Conservation (phyloP, 352 stramenopile species). For the Discostella stelligera region DNA sequence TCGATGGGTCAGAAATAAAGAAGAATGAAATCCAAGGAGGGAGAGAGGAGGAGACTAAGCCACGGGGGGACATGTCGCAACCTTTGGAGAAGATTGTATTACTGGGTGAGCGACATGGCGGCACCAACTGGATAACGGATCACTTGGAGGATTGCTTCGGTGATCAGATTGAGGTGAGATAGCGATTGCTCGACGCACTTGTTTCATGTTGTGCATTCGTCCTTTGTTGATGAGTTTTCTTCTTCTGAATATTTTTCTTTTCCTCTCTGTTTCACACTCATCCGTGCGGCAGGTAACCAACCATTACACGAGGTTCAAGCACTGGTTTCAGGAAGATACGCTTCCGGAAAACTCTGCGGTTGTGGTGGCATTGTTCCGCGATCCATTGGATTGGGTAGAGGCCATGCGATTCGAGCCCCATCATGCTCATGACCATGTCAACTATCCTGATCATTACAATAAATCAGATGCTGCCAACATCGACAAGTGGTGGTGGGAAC, state of each 20-base stretch:
- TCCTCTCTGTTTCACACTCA: neutral
- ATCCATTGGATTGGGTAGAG: slow-evolving; percentile 54
- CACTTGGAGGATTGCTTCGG: slow-evolving; percentile 39
- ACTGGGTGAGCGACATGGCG: slow-evolving; percentile 36
- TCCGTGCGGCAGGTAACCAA: slow-evolving; percentile 1
- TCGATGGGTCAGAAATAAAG: neutral
- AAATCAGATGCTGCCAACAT: neutral
- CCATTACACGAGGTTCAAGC: slow-evolving; percentile 27
- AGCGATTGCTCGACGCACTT: neutral
- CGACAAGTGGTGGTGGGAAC: neutral
- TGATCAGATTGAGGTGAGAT: slow-evolving; percentile 1
- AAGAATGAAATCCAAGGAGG: neutral
- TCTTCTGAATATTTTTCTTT: neutral
- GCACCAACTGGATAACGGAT: slow-evolving; percentile 47
- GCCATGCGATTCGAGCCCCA: slow-evolving; percentile 38
- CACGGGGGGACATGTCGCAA: neutral
- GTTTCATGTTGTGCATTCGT: neutral
- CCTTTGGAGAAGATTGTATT: slow-evolving; percentile 18
- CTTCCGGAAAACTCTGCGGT: slow-evolving; percentile 56
- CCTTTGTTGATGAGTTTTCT: neutral
- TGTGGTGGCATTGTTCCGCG: slow-evolving; percentile 62
- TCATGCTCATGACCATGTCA: slow-evolving; percentile 31
- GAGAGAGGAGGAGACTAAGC: neutral
- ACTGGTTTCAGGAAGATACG: slow-evolving; percentile 63
- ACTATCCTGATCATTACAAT: neutral